Evolutionary conservation across 1,139 yeast genomes (phyloP).

Genomic region (Yamadazyma sp.): DNA sequence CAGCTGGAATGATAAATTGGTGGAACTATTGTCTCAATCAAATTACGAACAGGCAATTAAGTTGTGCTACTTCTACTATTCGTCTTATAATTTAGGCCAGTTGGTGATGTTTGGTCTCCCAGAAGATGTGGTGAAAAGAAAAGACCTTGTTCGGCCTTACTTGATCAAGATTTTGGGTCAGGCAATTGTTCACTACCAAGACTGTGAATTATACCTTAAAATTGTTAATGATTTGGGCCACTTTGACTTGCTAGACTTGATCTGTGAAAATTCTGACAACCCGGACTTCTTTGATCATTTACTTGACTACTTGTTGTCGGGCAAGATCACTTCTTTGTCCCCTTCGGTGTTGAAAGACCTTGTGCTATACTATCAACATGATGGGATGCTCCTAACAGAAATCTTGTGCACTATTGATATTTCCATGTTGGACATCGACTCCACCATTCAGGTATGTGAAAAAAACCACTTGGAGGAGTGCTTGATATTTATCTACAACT

Average conservation of each 20-base stretch:
- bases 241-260: slow-evolving; percentile 41
- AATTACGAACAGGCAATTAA: slow-evolving; percentile 57
- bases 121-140: slow-evolving; percentile 38
- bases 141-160: slow-evolving; percentile 51
- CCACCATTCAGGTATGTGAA: slow-evolving; percentile 61
- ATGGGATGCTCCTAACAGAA: slow-evolving; percentile 57
- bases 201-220: slow-evolving; percentile 21
- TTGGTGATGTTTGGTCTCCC: slow-evolving; percentile 57
- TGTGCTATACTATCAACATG: slow-evolving; percentile 47
- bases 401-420: slow-evolving; percentile 67
- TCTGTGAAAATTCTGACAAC: slow-evolving; percentile 49
- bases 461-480: slow-evolving; percentile 51
- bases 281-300: slow-evolving; percentile 49
- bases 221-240: slow-evolving; percentile 8
- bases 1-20: slow-evolving; percentile 73
- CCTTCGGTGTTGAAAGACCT: slow-evolving; percentile 62
- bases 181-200: slow-evolving; percentile 40
- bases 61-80: slow-evolving; percentile 54
- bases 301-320: slow-evolving; percentile 50
- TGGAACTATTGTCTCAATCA: slow-evolving; percentile 47
- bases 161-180: slow-evolving; percentile 57
- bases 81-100: slow-evolving; percentile 44
- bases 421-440: slow-evolving; percentile 68
- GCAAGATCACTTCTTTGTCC: slow-evolving; percentile 50
- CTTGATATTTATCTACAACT: slow-evolving; percentile 66